A percentile compares a stretch with the other conserved stretches of the same genome.
These are phyloP conservation scores for Tolypocladium nubicola DNA, from an alignment of 2,329 filamentous ascomycete genomes.

Conservation along the genomic window DNA sequence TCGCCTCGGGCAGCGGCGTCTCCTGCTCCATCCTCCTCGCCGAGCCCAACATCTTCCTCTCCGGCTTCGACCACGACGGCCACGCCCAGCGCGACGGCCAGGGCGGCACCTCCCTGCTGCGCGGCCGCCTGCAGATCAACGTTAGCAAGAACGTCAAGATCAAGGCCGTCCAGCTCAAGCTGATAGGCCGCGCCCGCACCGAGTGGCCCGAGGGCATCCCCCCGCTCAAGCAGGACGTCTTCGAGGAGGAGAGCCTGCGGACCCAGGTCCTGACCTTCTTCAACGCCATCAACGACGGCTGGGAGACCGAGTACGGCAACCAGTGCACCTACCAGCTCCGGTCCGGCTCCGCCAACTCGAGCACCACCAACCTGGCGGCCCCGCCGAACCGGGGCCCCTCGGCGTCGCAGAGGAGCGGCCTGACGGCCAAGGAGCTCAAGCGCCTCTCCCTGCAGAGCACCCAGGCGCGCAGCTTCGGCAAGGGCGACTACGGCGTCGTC, in stretches of 20 bases:
- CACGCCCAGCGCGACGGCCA: constrained; percentile 36
- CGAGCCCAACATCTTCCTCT: constrained; percentile 71
- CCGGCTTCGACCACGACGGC: constrained; percentile 66
- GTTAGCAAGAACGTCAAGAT: constrained; percentile 87
- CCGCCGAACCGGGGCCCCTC: constrained; percentile 8
- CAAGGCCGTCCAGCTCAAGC: constrained; percentile 79
- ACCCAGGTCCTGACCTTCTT: constrained; percentile 90
- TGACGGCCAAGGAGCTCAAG: constrained; percentile 42
- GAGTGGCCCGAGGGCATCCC: constrained; percentile 97
- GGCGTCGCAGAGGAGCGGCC: constrained; percentile 13
- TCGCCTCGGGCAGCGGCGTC: constrained; percentile 69
- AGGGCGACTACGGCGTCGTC: constrained; percentile 59
- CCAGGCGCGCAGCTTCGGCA: constrained; percentile 76
- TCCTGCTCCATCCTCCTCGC: constrained; percentile 63
- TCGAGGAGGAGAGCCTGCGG: constrained; percentile 75
- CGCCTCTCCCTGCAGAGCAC: constrained; percentile 70
- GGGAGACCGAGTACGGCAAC: constrained; percentile 53
- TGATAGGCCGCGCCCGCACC: constrained; percentile 75
- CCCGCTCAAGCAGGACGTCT: constrained; percentile 71
- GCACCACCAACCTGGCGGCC: constrained; percentile 19
- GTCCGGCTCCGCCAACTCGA: constrained; percentile 22
- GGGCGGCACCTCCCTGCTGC: constrained; percentile 72
- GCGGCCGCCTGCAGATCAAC: constrained; percentile 72
- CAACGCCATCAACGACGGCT: constrained; percentile 58
- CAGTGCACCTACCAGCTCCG: constrained; percentile 47